These are phyloP conservation scores for Lactarius sanguifluus DNA, from an alignment of 768 basidiomycete species.

Conservation along the genomic window DNA sequence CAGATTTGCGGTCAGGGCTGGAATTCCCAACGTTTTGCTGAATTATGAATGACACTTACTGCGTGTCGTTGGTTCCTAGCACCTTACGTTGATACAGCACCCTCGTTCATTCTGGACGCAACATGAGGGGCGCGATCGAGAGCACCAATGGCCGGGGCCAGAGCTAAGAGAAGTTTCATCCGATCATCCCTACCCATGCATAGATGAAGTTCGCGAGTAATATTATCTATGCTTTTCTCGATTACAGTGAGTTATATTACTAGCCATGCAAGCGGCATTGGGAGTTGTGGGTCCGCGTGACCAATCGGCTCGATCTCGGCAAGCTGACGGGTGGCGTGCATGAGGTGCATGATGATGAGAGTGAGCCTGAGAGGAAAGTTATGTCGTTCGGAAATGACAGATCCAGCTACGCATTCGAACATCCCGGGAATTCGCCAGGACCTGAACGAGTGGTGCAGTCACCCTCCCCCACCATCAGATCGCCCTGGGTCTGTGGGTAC, in stretches of 20 bases:
- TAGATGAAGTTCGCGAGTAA: neutral
- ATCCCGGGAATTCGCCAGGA: conserved; percentile 20
- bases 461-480: conserved; percentile 1
- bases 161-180: neutral
- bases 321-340: conserved; percentile 21
- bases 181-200: conserved; percentile 6
- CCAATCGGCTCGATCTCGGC: conserved; percentile 23
- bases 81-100: conserved; percentile 22
- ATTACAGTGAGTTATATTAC: neutral
- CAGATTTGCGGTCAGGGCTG: conserved; percentile 19
- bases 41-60: conserved; percentile 19
- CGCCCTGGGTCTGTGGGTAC: conserved; percentile 5
- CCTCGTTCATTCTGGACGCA: conserved; percentile 23
- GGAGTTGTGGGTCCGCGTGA: conserved; percentile 11
- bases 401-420: conserved; percentile 26
- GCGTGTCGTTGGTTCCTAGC: conserved; percentile 21
- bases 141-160: conserved; percentile 25
- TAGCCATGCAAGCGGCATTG: neutral
- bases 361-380: conserved; percentile 7
- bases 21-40: conserved; percentile 1
- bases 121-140: conserved; percentile 19
- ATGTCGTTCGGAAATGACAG: conserved; percentile 24
- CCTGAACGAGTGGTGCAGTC: neutral
- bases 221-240: neutral
- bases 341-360: conserved; percentile 15